phyloP scores from a whole-genome alignment of 495 filamentous ascomycete species.

The Hypoxylon perforatum region DNA sequence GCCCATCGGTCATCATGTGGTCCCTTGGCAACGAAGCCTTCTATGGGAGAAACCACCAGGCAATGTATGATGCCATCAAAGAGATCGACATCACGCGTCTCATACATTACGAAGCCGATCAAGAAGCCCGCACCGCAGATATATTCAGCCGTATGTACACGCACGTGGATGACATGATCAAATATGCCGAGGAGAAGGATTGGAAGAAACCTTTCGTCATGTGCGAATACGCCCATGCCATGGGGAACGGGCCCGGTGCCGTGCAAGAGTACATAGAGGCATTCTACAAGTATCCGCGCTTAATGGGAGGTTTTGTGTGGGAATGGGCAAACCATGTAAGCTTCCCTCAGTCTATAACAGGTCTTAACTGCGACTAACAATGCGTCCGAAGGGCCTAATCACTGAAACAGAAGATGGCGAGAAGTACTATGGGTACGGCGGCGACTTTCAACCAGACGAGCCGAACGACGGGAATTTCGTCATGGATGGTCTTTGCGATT shows the following conservation, averaged over 20 bases:
- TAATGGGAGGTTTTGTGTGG: slow-evolving; percentile 81
- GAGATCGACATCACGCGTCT: slow-evolving; percentile 65
- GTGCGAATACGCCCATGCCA: slow-evolving; percentile 78
- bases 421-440: slow-evolving; percentile 74
- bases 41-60: slow-evolving; percentile 73
- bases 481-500: slow-evolving; percentile 72
- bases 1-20: slow-evolving; percentile 77
- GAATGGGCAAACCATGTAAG: slow-evolving; percentile 78
- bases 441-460: slow-evolving; percentile 73
- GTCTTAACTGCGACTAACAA: slow-evolving; percentile 10
- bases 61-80: slow-evolving; percentile 74
- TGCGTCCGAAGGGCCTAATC: slow-evolving; percentile 58
- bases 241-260: slow-evolving; percentile 79
- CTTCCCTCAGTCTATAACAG: background rate
- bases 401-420: slow-evolving; percentile 64
- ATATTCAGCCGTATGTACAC: slow-evolving; percentile 77
- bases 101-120: slow-evolving; percentile 77
- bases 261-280: slow-evolving; percentile 75
- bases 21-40: slow-evolving; percentile 78
- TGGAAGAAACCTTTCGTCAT: slow-evolving; percentile 70
- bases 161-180: slow-evolving; percentile 58
- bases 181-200: slow-evolving; percentile 51
- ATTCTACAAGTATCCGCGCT: slow-evolving; percentile 69
- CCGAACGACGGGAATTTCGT: slow-evolving; percentile 78
- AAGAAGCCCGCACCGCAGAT: slow-evolving; percentile 68